Evolutionary conservation across 805 yeast genomes (phyloP).

Genomic region (Tetrapisispora iriomotensis): DNA sequence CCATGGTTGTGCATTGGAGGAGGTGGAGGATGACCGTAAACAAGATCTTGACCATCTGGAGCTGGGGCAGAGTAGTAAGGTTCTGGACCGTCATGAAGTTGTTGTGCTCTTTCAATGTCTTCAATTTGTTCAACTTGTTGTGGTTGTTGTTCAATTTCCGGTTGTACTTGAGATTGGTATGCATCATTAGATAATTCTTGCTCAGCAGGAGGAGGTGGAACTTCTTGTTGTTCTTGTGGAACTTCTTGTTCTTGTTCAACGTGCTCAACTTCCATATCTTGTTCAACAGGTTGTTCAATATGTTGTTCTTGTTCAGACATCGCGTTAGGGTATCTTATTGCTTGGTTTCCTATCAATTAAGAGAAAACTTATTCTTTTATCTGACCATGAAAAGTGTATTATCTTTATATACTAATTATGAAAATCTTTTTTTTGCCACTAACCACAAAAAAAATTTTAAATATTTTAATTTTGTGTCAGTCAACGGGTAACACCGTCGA

Average conservation of each 20-base stretch:
- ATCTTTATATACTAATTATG: too few species aligned
- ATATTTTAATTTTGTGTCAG: too few species aligned
- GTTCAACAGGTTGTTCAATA: background rate
- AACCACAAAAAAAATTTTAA: too few species aligned
- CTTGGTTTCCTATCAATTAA: too few species aligned
- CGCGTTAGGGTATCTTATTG: too few species aligned
- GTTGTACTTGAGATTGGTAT: too few species aligned
- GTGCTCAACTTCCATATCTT: background rate
- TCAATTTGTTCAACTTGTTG: conserved; percentile 1
- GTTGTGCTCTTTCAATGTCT: background rate
- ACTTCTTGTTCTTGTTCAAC: conserved; percentile 2
- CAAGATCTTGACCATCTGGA: conserved; percentile 10
- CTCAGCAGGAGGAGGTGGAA: conserved; percentile 2
- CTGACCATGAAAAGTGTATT: too few species aligned
- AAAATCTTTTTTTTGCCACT: too few species aligned
- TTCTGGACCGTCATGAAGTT: conserved; percentile 2
- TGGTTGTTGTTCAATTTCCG: background rate
- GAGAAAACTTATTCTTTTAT: too few species aligned
- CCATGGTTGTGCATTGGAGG: conserved; percentile 10
- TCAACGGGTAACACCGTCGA: too few species aligned
- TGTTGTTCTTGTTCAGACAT: conserved; percentile 1
- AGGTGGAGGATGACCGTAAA: conserved; percentile 12
- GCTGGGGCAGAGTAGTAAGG: conserved; percentile 1
- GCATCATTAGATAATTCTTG: too few species aligned
- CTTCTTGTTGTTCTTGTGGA: conserved; percentile 2